Conservation (phyloP, 352 stramenopile species). For the Halophytophthora polymorphica region DNA sequence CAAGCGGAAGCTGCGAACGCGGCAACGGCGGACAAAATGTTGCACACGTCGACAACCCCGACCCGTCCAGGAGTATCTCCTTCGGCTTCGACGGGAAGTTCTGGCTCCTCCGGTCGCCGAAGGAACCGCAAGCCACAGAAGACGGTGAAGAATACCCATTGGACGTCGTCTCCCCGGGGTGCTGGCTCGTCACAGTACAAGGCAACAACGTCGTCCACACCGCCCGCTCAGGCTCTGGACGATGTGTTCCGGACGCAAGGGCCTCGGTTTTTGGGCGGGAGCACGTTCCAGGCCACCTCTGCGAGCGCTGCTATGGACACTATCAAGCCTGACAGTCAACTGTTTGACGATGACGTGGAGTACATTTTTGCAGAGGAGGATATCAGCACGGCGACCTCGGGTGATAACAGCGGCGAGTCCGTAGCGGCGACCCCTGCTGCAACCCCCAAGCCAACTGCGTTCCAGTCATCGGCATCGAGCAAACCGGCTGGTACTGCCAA, state of each 20-base stretch:
- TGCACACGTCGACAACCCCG: slow-evolving; percentile 4
- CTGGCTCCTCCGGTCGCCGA: slow-evolving; percentile 19
- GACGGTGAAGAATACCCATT: slow-evolving; percentile 27
- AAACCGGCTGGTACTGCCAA: no score
- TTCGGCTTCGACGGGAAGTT: slow-evolving; percentile 2
- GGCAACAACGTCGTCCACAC: slow-evolving; percentile 11
- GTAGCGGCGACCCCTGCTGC: background rate
- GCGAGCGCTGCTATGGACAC: slow-evolving; percentile 1
- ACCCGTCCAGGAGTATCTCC: slow-evolving; percentile 4
- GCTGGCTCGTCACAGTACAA: slow-evolving; percentile 11
- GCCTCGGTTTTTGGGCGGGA: slow-evolving; percentile 14
- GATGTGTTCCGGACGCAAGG: slow-evolving; percentile 18
- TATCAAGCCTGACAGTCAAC: slow-evolving; percentile 9
- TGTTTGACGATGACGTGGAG: slow-evolving; percentile 17
- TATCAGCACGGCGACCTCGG: slow-evolving; percentile 4
- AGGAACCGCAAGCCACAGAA: slow-evolving; percentile 30
- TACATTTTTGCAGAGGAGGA: slow-evolving; percentile 20
- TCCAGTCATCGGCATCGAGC: no score
- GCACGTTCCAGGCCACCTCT: slow-evolving; percentile 3
- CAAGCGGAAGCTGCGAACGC: background rate
- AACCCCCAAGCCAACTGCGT: background rate
- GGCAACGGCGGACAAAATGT: background rate
- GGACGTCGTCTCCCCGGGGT: slow-evolving; percentile 16
- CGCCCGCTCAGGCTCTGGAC: slow-evolving; percentile 12
- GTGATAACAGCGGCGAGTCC: background rate